A percentile compares a stretch with the other conserved stretches of the same genome.
Conservation (phyloP, 768 basidiomycete species). For the Chalciporus piperatus region DNA sequence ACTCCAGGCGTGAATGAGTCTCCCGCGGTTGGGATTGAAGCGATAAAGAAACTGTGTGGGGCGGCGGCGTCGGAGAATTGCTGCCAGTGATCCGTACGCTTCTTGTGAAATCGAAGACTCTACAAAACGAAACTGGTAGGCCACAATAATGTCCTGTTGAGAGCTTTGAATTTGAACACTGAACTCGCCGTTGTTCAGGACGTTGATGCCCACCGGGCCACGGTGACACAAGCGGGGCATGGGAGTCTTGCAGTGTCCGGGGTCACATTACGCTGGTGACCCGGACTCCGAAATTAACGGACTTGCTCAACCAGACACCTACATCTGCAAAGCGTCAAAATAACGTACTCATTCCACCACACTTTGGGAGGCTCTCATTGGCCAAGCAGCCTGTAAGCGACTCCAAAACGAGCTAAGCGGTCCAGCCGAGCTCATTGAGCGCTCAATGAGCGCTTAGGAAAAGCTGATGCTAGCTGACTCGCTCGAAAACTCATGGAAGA, state of each 20-base stretch:
- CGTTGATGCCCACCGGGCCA: no score
- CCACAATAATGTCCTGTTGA: background rate
- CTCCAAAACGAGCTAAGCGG: no score
- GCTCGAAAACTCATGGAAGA: no score
- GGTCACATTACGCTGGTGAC: constrained; percentile 10
- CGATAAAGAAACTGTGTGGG: no score
- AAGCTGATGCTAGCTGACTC: no score
- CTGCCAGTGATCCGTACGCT: background rate
- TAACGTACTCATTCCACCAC: no score
- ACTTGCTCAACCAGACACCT: no score
- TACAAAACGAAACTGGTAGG: background rate
- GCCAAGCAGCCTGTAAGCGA: no score
- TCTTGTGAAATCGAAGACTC: background rate
- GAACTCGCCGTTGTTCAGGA: constrained; percentile 3
- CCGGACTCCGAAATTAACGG: background rate
- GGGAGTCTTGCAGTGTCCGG: constrained; percentile 17
- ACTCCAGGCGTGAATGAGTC: constrained; percentile 2
- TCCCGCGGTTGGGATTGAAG: constrained; percentile 3
- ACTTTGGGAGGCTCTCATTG: no score
- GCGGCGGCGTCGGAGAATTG: background rate
- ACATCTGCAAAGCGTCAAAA: no score
- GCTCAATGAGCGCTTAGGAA: no score
- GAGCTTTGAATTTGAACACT: background rate
- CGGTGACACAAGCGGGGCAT: background rate
- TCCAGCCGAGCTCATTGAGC: no score